Conservation (phyloP, 2,329 filamentous ascomycete species). For the Fusarium sp. region DNA sequence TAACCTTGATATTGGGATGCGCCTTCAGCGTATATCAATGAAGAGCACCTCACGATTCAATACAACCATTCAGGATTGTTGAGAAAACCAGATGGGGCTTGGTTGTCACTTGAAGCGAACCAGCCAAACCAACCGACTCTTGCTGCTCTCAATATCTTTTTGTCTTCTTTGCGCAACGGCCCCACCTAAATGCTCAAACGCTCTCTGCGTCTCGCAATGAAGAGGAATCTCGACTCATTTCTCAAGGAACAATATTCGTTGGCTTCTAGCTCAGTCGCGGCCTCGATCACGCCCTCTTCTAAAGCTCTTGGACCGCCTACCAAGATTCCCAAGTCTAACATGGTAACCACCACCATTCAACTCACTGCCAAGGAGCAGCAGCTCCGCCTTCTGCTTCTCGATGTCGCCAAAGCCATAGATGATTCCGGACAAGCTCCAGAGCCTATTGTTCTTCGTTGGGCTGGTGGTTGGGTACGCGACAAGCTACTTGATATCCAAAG, state of each 20-base stretch:
- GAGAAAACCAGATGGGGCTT: background rate
- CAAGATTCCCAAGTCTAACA: slow-evolving; percentile 15
- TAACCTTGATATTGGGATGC: background rate
- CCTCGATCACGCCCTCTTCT: background rate
- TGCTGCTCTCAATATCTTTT: background rate
- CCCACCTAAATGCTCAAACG: slow-evolving; percentile 7
- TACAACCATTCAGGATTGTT: background rate
- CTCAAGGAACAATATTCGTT: slow-evolving; percentile 38
- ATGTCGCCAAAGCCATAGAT: slow-evolving; percentile 77
- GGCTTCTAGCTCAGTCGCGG: slow-evolving; percentile 1
- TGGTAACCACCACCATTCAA: slow-evolving; percentile 51
- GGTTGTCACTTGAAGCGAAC: background rate
- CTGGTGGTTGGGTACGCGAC: slow-evolving; percentile 89
- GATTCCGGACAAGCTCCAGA: slow-evolving; percentile 60
- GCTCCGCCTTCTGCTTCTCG: slow-evolving; percentile 81
- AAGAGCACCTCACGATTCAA: background rate
- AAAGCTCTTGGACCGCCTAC: background rate
- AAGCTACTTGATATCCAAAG: slow-evolving; percentile 79
- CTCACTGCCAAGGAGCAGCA: slow-evolving; percentile 79
- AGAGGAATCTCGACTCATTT: slow-evolving; percentile 51
- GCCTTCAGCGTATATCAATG: background rate
- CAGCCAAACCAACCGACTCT: background rate
- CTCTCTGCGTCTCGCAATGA: slow-evolving; percentile 47
- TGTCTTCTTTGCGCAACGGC: background rate
- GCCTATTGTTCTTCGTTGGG: slow-evolving; percentile 78